Base-by-base conservation (phyloP, 257 asterid genomes). In the Schizonepeta tenuifolia region DNA sequence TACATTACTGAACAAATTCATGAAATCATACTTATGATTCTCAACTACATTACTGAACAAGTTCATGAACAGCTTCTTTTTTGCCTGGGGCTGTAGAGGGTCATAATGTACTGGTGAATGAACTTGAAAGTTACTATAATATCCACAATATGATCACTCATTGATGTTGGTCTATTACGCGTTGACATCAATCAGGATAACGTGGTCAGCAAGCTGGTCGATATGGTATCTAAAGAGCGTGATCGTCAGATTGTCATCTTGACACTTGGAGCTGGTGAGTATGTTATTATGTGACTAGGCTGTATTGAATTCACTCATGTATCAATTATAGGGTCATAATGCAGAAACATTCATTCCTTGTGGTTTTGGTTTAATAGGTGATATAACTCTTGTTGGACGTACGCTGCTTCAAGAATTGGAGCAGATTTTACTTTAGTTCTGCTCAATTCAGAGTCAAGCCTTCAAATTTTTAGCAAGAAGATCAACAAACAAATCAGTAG, bases 231-330 rank as follows among this genome's bases (percentile, higher is more conserved):
- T 10, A 53, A 63, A 65, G 70, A 83, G 57, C 76, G 69, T 26
- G 17, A 11, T 50, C 69, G 43, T 67, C 73, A 75, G 38, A 68
- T 53, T 60, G 79, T 83, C 47, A 62, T 83, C 72, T 69, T 80
- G 79, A 77, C 87, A 17, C 38, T 80, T 36, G 85, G 85, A 64
- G 71, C 83, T 50, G 85, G 87, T 80, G 43, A 9, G 71, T 49
- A 9, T 43, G 20, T 4, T 21, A 22, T 59, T 33, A 24, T 15
- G 40, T 6, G 59, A 55, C 47, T 65, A 43, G 22, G 12, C 40
- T 33, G 17, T 6, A 5, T 3, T 26, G n/a, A 10, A 61, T 63
- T 20, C n/a, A 24, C 41, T 40, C 43, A 33, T 7, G 11, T 26
- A 38, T 1, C 18, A 6, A 38, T 38, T 7, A 38, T 38, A 17